Evolutionary conservation across 1,284 basidiomycete species (phyloP), one percentile per base, ranked within the genome.

Genomic region (Gomphus bonarii): DNA sequence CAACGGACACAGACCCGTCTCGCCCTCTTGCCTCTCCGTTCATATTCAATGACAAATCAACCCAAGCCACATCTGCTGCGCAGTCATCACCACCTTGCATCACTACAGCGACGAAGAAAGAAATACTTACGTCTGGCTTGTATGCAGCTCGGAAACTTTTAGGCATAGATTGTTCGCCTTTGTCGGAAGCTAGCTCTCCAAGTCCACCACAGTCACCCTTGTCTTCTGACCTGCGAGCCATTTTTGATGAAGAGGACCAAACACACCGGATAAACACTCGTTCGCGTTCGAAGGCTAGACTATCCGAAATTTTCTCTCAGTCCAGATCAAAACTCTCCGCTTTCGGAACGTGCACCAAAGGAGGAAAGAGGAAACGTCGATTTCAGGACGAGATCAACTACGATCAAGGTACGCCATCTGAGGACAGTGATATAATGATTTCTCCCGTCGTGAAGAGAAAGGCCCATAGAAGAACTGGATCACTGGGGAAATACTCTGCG

Each of bases 261-360:
- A 57, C 38, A 12, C 40, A 57, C 48, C 16, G 73, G 73, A 57
- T 57, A 36, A 43, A 14, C 5, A 57, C 48, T 5, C 55, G 55
- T 28, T 42, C 36, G 4, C n/a, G 25, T 20, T 22, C 44, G 44
- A 55, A 18, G 14, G 52, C 25, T 11, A 51, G 50, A 18, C 14
- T 50, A 22, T 22, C 44, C 10, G n/a, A 8, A 1, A 4, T 3
- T 18, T 25, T 33, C 12, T 28, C n/a, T 12, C 50, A 33, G 4
- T 36, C 33, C 16, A 7, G 3, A 48, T 28, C 46, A 1, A 31
- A 51, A 18, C 3, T 11, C 16, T 25, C 25, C 8, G 9, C 36
- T 8, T 33, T 22, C n/a, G 33, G 25, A 20, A 18, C 22, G 8
- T 31, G 22, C 16, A 30, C 20, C 43, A 5, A 16, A 12, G 42